Base-by-base conservation (phyloP, 495 filamentous ascomycete species). In the Pyronema domesticum region DNA sequence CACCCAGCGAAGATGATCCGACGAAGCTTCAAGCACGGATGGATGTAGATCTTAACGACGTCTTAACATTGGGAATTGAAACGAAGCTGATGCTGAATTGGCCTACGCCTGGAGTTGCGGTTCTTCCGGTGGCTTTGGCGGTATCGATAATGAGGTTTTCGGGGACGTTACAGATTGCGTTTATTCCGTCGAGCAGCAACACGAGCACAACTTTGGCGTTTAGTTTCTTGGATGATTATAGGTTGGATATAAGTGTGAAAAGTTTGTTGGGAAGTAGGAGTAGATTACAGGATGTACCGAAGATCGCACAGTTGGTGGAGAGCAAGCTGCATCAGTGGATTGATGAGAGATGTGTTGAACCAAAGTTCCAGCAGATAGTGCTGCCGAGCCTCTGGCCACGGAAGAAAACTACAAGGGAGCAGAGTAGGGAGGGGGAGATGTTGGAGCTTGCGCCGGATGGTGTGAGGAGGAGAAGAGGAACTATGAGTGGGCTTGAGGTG, bases 31-130 rank as follows among this genome's bases (percentile, higher is more conserved):
- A 96, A 65, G 91, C 91, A 0, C 72, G 87, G 55, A 85, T 98
- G 86, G 93, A 98, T 65, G 89, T 98, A 13, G 91, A 98, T 67
- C 72, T 98, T 34, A 89, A 83, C 69, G 89, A 95, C 68, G 85
- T 93, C 63, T 84, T 98, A 53, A 96, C 93, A 0, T 72, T 98
- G 49, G 91, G 86, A 0, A 71, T 98, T 9, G 91, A 98, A 72
- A 98, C 91, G 7, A 94, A 86, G 57, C 71, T 98, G 50, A 74
- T 94, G 15, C 76, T 98, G 39, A 96, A 98, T 66, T 98, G 89
- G 64, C 91, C 91, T 0, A 89, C 85, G 60, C 83, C 85, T 5
- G 72, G 83, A 55, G 83, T 86, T 30, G 91, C 93, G 0, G 83
- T 95, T n/a, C 71, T 98, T 0, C 91, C 91, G 0, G 86, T 98